Evolutionary conservation across 2,329 filamentous ascomycete genomes (phyloP).

Genomic region (Aspergillus luchuensis): DNA sequence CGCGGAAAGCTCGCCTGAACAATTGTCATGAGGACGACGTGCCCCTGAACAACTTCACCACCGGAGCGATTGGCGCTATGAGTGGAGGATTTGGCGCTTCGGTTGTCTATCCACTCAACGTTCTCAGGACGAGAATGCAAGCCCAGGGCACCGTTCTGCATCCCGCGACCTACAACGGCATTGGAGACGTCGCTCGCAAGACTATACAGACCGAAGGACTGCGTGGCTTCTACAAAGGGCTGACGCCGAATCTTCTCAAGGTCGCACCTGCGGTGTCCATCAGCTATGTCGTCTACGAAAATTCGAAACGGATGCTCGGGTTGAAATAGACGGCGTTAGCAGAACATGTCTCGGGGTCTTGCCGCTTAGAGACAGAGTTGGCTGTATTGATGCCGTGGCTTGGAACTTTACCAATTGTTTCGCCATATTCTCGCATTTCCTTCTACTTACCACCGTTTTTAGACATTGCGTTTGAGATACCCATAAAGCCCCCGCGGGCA

Average conservation of each 20-base stretch:
- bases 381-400: conserved; percentile 1
- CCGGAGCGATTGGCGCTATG: conserved; percentile 84
- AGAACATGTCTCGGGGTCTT: neutral
- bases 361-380: neutral
- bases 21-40: conserved; percentile 83
- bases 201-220: conserved; percentile 82
- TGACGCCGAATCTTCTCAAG: conserved; percentile 94
- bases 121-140: conserved; percentile 87
- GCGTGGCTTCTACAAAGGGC: conserved; percentile 86
- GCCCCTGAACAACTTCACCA: conserved; percentile 75
- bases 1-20: conserved; percentile 67
- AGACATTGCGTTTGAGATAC: conserved; percentile 35
- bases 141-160: conserved; percentile 94
- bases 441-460: conserved; percentile 21
- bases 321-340: conserved; percentile 39
- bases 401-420: neutral
- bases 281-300: conserved; percentile 91
- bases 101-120: conserved; percentile 93
- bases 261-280: conserved; percentile 95
- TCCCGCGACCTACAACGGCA: conserved; percentile 84
- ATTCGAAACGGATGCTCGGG: conserved; percentile 72
- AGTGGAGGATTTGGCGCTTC: conserved; percentile 90
- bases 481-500: conserved; percentile 28
- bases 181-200: conserved; percentile 82
- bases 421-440: conserved; percentile 11